Base-by-base conservation (phyloP, 2,329 filamentous ascomycete genomes). In the Trichoderma semiorbis region DNA sequence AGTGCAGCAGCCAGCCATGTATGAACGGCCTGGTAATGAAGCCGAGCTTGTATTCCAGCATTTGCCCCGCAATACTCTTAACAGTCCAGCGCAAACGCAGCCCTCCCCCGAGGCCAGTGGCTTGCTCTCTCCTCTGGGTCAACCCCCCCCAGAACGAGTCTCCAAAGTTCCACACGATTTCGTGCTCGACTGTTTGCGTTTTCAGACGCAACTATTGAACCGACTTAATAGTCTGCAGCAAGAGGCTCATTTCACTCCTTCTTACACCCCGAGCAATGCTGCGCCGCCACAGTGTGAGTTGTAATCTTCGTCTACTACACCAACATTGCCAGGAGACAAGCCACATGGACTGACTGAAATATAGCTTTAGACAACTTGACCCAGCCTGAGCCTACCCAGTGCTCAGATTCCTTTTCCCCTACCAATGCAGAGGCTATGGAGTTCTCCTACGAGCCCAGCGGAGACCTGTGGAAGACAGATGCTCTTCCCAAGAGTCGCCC, bases 131-230 rank as follows among this genome's bases (percentile, higher is more conserved):
- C 75, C 77, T 5, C 72, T 75, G 0, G 69, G 26, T 4, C 74
- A 66, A 7, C 53, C 70, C 1, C 67, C 62, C 5, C 10, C 61
- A 28, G 75, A 75, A 5, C 65, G 53, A 8, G 32, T 60, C 8
- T 71, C 68, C 39, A 74, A 73, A 16, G 57, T 73, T 3, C 72
- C 74, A 8, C 74, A 75, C 5, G 74, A 76, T 18, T 77, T 77
- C 64, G 73, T 77, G 16, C 69, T 77, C 50, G 75, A 79, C 70
- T 78, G 75, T 55, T 60, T 78, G 18, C 74, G 72, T 12, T 76
- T 78, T 58, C 77, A 79, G 70, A 68, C 73, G 5, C 77, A 78
- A 60, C 50, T 78, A 12, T 50, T 77, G 16, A 72, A 75, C 24
- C 74, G 75, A 21, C 72, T 77, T 16, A 76, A 76, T 61, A 74